phyloP scores from a whole-genome alignment of 345 rosid species.

The Acer negundo region DNA sequence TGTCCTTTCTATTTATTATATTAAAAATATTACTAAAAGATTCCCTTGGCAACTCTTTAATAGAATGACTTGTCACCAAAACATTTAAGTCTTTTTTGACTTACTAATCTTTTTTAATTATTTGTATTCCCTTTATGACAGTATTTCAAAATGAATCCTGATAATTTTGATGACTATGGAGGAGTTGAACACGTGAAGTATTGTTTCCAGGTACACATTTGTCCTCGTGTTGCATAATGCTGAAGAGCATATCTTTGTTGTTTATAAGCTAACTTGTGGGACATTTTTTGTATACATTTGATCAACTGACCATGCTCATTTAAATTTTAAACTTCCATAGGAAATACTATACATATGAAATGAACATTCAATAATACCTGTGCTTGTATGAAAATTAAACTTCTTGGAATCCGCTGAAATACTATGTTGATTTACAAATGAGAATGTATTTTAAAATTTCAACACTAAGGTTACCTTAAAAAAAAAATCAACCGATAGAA shows the following conservation, averaged over 20 bases:
- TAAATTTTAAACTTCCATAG: neutral
- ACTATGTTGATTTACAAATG: slow-evolving; percentile 5
- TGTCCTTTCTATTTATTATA: slow-evolving; percentile 1
- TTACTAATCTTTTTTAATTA: slow-evolving; percentile 12
- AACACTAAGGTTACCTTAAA: neutral
- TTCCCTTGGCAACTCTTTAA: neutral
- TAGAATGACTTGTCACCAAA: slow-evolving; percentile 3
- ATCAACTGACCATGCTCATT: neutral
- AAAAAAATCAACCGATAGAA: neutral
- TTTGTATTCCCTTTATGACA: slow-evolving; percentile 22
- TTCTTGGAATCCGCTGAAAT: neutral
- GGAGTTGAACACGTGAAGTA: slow-evolving; percentile 86
- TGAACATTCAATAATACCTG: slow-evolving; percentile 3
- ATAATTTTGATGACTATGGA: slow-evolving; percentile 60
- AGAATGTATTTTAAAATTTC: neutral
- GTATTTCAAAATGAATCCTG: slow-evolving; percentile 92
- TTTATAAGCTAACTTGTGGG: slow-evolving; percentile 2
- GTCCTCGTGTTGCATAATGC: neutral
- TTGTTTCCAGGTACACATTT: slow-evolving; percentile 78
- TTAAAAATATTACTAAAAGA: neutral
- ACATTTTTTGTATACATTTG: slow-evolving; percentile 3
- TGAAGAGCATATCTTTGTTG: slow-evolving; percentile 15
- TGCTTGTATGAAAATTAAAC: slow-evolving; percentile 4
- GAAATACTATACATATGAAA: neutral
- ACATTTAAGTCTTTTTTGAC: slow-evolving; percentile 4